Evolutionary conservation across 441 rosid species (phyloP).

Genomic region (Flueggea neowawraea): DNA sequence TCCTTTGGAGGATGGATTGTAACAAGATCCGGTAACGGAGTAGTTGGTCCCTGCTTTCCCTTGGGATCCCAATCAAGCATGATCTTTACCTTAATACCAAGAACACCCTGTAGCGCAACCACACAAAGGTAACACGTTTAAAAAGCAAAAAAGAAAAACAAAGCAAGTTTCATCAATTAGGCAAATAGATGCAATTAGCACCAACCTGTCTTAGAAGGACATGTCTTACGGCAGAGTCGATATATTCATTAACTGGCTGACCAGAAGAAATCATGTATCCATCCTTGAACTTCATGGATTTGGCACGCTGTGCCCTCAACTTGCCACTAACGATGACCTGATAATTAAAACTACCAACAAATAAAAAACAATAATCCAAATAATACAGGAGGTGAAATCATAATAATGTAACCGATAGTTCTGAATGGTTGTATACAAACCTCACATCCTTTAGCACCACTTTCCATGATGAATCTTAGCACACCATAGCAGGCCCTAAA

Average conservation of each 20-base stretch:
- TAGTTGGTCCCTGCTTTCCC: constrained; percentile 61
- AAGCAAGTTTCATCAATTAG: too few species aligned
- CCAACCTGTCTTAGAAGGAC: constrained; percentile 65
- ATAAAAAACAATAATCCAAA: not conserved
- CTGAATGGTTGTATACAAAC: constrained; percentile 16
- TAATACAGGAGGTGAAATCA: too few species aligned
- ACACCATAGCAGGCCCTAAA: constrained; percentile 74
- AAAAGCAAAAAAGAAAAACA: not conserved
- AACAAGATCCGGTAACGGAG: constrained; percentile 67
- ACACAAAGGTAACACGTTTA: not conserved
- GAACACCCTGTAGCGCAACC: constrained; percentile 46
- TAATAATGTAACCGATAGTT: not conserved
- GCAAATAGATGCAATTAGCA: too few species aligned
- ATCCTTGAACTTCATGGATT: constrained; percentile 79
- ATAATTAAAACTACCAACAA: not conserved
- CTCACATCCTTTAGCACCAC: constrained; percentile 81
- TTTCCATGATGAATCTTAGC: constrained; percentile 63
- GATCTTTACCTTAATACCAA: constrained; percentile 74
- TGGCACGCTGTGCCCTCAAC: constrained; percentile 64
- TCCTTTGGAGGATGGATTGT: constrained; percentile 66
- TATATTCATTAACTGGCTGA: constrained; percentile 65
- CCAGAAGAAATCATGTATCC: constrained; percentile 85
- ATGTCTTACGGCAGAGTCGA: constrained; percentile 66
- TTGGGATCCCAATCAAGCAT: constrained; percentile 79
- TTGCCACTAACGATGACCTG: constrained; percentile 66